Base-by-base conservation (phyloP, 768 basidiomycete genomes). In the Terana coerulea region DNA sequence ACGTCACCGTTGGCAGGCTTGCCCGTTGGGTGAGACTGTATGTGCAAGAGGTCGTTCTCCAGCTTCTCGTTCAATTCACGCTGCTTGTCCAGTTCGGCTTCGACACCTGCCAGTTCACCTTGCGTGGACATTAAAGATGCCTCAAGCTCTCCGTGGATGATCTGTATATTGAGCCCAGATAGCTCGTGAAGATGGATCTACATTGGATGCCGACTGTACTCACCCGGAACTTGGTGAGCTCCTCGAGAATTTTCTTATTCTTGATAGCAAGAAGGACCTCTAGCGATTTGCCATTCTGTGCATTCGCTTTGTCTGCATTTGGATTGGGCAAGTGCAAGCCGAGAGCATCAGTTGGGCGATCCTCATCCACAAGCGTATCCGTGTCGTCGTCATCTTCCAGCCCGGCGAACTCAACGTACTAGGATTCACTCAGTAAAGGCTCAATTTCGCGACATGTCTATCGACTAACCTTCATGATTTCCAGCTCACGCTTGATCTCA, bases 321-420 rank as follows among this genome's bases (percentile, higher is more conserved):
- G 95, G 94, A 64, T 94, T 83, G 0, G 95, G 95, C 28, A 98
- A 75, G 26, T 79, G 80, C 10, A 91, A 57, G 3, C 76, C 82
- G n/a, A 74, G 65, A 17, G 77, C 74, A 40, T 70, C 64, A 1
- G 70, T 76, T 43, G 72, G 70, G 42, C 63, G 62, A 6, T 69
- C 64, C 24, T 36, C 40, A 34, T 48, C 51, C 10, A 59, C 46
- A 10, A 65, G 55, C 14, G 49, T 53, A 21, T 71, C 71, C 56
- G 73, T 75, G 29, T 82, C 81, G 15, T 78, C 79, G 45, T 88
- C 83, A 30, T 84, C 83, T 30, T 95, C 91, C 26, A 92, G 78
- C 8, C 92, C 91, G 6, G 90, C 86, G 64, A 98, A 98, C 64
- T 98, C 95, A 52, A 99, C 95, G 59, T 87, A 98, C 97, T 98